A percentile compares a stretch with the other conserved stretches of the same genome.
Conservation (phyloP, 345 rosid genomes). For the Moringa oleifera region DNA sequence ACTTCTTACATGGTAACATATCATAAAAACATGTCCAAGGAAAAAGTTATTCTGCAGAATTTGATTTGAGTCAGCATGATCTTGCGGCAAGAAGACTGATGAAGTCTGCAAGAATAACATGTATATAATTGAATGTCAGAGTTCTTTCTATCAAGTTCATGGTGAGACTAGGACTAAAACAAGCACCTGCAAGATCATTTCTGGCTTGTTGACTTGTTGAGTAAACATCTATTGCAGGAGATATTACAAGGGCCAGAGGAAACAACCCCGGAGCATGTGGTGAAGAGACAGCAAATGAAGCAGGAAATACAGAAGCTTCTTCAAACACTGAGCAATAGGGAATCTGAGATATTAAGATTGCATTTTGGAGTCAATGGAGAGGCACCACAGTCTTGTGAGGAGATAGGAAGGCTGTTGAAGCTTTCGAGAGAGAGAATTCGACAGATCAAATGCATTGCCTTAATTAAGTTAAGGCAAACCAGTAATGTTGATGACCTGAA, state of each 20-base stretch:
- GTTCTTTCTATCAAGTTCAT: no score
- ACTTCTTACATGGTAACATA: no score
- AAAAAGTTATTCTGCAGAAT: no score
- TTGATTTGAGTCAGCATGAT: no score
- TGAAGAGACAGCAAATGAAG: conserved; percentile 30
- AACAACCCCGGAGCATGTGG: conserved; percentile 36
- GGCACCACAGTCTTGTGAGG: conserved; percentile 39
- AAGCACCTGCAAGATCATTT: conserved; percentile 1
- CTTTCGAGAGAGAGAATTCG: conserved; percentile 50
- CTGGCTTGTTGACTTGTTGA: not conserved
- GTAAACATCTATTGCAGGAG: conserved; percentile 29
- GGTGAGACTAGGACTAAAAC: not conserved
- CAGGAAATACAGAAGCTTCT: conserved; percentile 30
- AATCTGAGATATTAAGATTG: conserved; percentile 36
- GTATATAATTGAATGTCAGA: no score
- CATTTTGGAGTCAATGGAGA: conserved; percentile 44
- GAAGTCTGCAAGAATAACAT: no score
- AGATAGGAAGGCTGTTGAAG: conserved; percentile 38
- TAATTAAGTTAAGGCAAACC: conserved; percentile 30
- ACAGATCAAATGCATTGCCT: conserved; percentile 40
- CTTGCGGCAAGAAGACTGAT: no score
- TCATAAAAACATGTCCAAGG: no score
- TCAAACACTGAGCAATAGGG: conserved; percentile 29
- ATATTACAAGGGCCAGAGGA: conserved; percentile 47
- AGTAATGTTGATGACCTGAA: conserved; percentile 25